Conservation (phyloP, 2,329 filamentous ascomycete genomes). For the Mycosphaerella sp. region DNA sequence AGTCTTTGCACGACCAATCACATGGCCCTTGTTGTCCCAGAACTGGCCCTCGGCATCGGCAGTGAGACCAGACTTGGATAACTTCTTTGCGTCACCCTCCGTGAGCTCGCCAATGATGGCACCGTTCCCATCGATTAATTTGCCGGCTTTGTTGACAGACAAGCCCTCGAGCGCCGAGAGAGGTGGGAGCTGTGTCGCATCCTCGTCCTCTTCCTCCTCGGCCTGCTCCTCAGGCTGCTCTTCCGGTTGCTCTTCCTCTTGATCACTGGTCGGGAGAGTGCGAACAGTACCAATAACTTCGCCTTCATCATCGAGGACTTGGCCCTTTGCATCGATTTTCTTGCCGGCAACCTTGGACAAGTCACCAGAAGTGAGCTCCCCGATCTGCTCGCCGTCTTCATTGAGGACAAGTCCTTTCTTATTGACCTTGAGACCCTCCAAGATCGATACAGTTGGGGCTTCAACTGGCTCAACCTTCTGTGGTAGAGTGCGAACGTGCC, state of each 20-base stretch:
- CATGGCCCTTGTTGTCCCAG: constrained; percentile 50
- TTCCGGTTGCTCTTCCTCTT: constrained; percentile 30
- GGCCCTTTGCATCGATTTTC: constrained; percentile 58
- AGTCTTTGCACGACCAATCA: constrained; percentile 47
- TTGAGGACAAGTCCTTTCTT: constrained; percentile 52
- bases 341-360: constrained; percentile 57
- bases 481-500: constrained; percentile 52
- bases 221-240: constrained; percentile 33
- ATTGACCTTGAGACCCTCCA: constrained; percentile 53
- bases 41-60: constrained; percentile 46
- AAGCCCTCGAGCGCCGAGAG: constrained; percentile 47
- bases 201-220: constrained; percentile 33
- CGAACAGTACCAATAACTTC: constrained; percentile 56
- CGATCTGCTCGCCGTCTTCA: constrained; percentile 50
- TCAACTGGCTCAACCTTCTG: constrained; percentile 36
- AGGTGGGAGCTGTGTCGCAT: constrained; percentile 38
- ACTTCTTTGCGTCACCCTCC: constrained; percentile 49
- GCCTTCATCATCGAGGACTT: constrained; percentile 56
- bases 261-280: constrained; percentile 38
- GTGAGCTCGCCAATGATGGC: constrained; percentile 45
- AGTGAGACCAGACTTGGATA: constrained; percentile 44
- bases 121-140: constrained; percentile 44
- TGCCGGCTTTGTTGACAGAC: constrained; percentile 47
- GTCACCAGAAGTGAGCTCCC: constrained; percentile 52
- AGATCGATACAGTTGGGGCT: constrained; percentile 37